Evolutionary conservation across 2,329 filamentous ascomycete species (phyloP).

Genomic region (Chaetomium sp.): DNA sequence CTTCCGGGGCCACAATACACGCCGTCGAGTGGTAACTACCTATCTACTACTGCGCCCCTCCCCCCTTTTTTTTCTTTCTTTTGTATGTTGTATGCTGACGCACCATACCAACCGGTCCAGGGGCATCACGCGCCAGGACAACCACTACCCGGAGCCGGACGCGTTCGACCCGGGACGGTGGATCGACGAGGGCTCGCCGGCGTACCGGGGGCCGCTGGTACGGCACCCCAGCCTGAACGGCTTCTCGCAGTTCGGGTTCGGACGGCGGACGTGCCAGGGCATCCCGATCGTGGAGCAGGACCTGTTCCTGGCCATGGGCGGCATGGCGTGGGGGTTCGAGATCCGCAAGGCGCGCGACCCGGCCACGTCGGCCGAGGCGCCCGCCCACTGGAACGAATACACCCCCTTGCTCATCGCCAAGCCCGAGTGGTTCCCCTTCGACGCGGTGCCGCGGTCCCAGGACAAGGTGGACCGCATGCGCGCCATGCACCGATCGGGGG

Average conservation of each 20-base stretch:
- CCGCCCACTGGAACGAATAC: slow-evolving; percentile 49
- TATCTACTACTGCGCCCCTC: too few relatives aligned
- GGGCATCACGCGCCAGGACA: slow-evolving; percentile 50
- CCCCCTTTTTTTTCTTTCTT: too few relatives aligned
- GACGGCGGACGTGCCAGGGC: slow-evolving; percentile 46
- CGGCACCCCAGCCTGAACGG: slow-evolving; percentile 40
- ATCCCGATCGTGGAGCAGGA: slow-evolving; percentile 38
- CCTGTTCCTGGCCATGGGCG: slow-evolving; percentile 36
- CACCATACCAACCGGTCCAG: slow-evolving; percentile 31
- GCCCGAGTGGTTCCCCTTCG: slow-evolving; percentile 45
- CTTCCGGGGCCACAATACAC: slow-evolving; percentile 54
- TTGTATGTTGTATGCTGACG: not conserved
- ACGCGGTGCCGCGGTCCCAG: slow-evolving; percentile 39
- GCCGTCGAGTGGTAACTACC: slow-evolving; percentile 53
- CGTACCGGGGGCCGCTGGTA: slow-evolving; percentile 37
- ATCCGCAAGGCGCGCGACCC: slow-evolving; percentile 38
- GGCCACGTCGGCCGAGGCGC: slow-evolving; percentile 33
- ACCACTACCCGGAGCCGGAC: slow-evolving; percentile 38
- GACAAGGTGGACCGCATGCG: slow-evolving; percentile 35
- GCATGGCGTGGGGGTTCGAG: slow-evolving; percentile 36
- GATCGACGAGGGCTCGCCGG: slow-evolving; percentile 36
- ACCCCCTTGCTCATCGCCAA: slow-evolving; percentile 50
- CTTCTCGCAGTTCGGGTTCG: slow-evolving; percentile 48
- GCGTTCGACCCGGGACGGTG: slow-evolving; percentile 38
- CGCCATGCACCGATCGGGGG: slow-evolving; percentile 39